Base-by-base conservation (phyloP, 495 filamentous ascomycete species). In the Penicillium angulare region DNA sequence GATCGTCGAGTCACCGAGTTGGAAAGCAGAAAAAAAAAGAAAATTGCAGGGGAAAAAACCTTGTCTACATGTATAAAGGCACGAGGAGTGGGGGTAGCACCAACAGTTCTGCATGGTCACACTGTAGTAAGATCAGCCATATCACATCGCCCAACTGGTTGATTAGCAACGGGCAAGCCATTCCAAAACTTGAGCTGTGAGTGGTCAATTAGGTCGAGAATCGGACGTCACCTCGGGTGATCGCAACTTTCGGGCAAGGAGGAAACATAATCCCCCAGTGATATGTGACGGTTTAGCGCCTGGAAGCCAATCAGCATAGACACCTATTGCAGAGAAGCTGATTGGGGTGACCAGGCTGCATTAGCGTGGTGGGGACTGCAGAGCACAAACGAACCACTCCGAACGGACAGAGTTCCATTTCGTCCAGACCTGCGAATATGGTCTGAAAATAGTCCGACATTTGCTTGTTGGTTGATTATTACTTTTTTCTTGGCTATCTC, bases 251-350 rank as follows among this genome's bases (percentile, higher is more conserved):
- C 29, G 40, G 40, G n/a, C 27, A n/a, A n/a, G 21, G 32, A 23
- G 29, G 12, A 21, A 22, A 17, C 12, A 9, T 20, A 47, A 13
- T 38, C 15, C 34, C 29, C 52, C 48, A 57, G 42, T 54, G 35
- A 59, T 15, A 27, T 50, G 59, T 62, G 59, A 62, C 45, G 59
- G 36, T 40, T 55, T 62, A 60, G 61, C 61, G 59, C 61, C 52
- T 23, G 16, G 38, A 10, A 44, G 39, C 59, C 56, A 62, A 65
- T 65, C 53, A 62, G 43, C 33, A 12, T 12, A 12, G 40, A 8
- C 29, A 20, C 15, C 13, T 42, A 32, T 27, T 43, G 49, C 34
- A 29, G 39, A 27, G 36, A 31, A 36, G 50, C 59, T 65, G 56
- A 63, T 35, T 52, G 51, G 26, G 46, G 61, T 65, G 62, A 65